phyloP scores from a whole-genome alignment of 306 rosid species.

The Cicer cuneatum region DNA sequence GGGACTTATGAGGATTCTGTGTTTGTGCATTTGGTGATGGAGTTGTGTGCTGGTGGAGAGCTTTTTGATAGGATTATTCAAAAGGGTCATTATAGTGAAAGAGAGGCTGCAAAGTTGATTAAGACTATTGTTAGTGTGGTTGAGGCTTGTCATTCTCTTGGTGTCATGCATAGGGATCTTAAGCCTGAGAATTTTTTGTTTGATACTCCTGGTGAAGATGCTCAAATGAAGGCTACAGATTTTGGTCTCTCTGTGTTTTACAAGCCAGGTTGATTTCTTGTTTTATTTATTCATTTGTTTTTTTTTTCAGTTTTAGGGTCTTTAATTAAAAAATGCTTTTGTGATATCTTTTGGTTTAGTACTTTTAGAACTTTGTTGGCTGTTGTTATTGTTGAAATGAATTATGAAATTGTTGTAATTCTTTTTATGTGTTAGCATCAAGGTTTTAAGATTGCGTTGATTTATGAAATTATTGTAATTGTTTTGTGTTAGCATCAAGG shows the following conservation, averaged over 20 bases:
- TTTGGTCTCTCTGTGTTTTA: constrained; percentile 84
- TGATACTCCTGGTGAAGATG: constrained; percentile 72
- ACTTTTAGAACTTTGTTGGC: not conserved
- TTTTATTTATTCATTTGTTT: not conserved
- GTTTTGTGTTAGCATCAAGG: not conserved
- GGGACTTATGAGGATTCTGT: constrained; percentile 87
- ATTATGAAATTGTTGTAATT: constrained; percentile 5
- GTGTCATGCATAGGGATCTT: constrained; percentile 96
- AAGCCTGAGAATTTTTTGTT: constrained; percentile 96
- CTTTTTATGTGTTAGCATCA: not conserved
- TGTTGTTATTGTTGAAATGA: not conserved
- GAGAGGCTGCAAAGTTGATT: constrained; percentile 76
- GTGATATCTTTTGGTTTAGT: not conserved
- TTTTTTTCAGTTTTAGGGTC: not conserved
- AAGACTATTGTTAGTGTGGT: constrained; percentile 87
- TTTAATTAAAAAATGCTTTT: not conserved
- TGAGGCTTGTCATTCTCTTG: constrained; percentile 86
- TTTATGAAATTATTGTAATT: not conserved
- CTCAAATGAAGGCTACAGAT: constrained; percentile 82
- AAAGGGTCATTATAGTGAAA: constrained; percentile 90
- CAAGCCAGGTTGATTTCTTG: constrained; percentile 69
- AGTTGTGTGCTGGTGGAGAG: constrained; percentile 89
- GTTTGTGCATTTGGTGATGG: constrained; percentile 89
- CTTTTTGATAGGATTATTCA: constrained; percentile 82
- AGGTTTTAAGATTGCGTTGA: not conserved